phyloP scores from a whole-genome alignment of 352 stramenopile genomes.

The Phytophthora brassicae region DNA sequence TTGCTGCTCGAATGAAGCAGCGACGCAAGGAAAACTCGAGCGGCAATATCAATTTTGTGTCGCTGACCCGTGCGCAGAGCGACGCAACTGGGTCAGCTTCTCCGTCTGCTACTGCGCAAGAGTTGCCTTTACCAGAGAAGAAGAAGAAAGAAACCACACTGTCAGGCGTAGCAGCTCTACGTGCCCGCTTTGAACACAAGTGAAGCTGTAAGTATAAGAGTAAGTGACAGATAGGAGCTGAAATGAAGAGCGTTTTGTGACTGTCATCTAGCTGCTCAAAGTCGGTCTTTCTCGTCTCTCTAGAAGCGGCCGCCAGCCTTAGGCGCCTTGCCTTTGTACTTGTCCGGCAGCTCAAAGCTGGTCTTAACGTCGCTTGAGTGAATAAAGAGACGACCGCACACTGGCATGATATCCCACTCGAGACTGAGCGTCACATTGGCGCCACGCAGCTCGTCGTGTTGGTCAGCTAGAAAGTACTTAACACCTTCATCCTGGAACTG shows the following conservation, averaged over 20 bases:
- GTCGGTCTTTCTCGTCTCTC: not conserved
- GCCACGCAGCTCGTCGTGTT: constrained; percentile 74
- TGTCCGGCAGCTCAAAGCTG: constrained; percentile 60
- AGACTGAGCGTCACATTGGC: constrained; percentile 80
- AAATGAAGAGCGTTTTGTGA: constrained; percentile 24
- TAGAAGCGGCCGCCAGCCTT: constrained; percentile 39
- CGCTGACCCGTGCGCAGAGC: constrained; percentile 26
- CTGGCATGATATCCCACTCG: constrained; percentile 88
- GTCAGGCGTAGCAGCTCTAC: constrained; percentile 68
- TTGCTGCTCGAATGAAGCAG: constrained; percentile 79
- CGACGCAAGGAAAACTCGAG: constrained; percentile 39
- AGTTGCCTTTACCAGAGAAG: constrained; percentile 19
- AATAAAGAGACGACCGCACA: constrained; percentile 78
- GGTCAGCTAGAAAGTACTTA: constrained; percentile 84
- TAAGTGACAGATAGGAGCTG: constrained; percentile 3
- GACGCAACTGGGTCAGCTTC: constrained; percentile 25
- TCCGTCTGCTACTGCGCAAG: constrained; percentile 4
- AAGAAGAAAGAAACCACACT: constrained; percentile 29
- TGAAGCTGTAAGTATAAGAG: constrained; percentile 25
- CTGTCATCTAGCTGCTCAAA: constrained; percentile 22
- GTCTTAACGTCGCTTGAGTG: constrained; percentile 47
- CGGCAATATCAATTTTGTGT: constrained; percentile 28
- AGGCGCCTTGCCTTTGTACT: constrained; percentile 71
- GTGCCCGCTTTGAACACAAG: constrained; percentile 73
- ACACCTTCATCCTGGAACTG: constrained; percentile 66